These are phyloP conservation scores for Cardamine resedifolia DNA, from an alignment of 345 rosid genomes.

Conservation along the genomic window DNA sequence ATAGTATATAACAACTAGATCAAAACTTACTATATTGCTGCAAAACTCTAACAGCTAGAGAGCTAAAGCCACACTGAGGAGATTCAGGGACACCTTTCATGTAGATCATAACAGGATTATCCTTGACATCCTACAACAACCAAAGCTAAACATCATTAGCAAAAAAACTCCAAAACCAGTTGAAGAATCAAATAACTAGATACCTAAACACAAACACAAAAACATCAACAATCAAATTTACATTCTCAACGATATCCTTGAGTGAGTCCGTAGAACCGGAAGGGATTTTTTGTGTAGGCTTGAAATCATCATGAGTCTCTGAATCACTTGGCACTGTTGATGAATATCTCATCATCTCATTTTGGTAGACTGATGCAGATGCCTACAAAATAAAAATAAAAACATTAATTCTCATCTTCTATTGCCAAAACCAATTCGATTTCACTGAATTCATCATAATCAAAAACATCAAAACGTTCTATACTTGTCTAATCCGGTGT, in stretches of 20 bases:
- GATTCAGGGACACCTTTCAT: constrained; percentile 93
- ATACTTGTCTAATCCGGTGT: neutral
- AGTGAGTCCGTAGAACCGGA: constrained; percentile 52
- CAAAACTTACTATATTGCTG: constrained; percentile 67
- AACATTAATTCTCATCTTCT: too few species aligned
- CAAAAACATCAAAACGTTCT: neutral
- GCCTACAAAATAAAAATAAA: too few species aligned
- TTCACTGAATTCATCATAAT: neutral
- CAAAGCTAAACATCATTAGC: constrained; percentile 24
- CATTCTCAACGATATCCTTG: constrained; percentile 78
- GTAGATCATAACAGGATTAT: constrained; percentile 89
- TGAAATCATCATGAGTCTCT: constrained; percentile 88
- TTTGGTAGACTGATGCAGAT: constrained; percentile 40
- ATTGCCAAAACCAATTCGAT: neutral
- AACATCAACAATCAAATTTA: constrained; percentile 17
- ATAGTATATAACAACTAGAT: neutral
- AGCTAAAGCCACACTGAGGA: constrained; percentile 97
- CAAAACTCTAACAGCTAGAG: constrained; percentile 84
- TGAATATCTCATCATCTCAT: constrained; percentile 52
- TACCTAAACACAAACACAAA: neutral
- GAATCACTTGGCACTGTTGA: constrained; percentile 65
- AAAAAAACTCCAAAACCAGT: neutral
- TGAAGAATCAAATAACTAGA: neutral
- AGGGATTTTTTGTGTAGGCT: constrained; percentile 53
- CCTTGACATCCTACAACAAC: constrained; percentile 72